Evolutionary conservation across 192 early-diverging fungal genomes (phyloP), one percentile per base, ranked within the genome.

Genomic region (Coemansia sp.): DNA sequence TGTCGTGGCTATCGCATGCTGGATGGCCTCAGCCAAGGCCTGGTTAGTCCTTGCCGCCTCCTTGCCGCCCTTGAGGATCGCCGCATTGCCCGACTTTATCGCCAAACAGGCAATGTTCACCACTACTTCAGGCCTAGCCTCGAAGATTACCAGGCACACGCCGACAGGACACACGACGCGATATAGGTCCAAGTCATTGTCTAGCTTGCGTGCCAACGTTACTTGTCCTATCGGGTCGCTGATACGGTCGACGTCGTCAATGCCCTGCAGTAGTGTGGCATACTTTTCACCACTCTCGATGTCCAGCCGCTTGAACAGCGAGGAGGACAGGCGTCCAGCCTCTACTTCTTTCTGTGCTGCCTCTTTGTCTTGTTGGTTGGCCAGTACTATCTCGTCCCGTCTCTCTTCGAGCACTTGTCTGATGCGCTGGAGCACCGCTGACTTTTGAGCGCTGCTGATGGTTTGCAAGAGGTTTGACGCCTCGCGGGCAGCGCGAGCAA

Each of bases 51-150:
- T 81, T 14, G 82, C 75, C 8, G 95, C 95, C 73, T 97, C 95
- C 81, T 94, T 95, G 43, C 96, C 96, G 53, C 98, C 96, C 87
- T 98, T 99, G 62, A 99, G 85, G 46, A 99, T 96, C 6, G 95
- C 98, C 4, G 98, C 95, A 78, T 99, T 99, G 44, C 91, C 92
- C 30, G 96, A 97, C 77, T 99, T 99, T 74, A 99, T 88, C 5
- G 96, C 93, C 72, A 99, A 82, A 10, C 91, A 90, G 1, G 95
- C 92, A 67, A 99, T 98, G 67, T 99, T 96, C 13, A 97, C 98
- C 30, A 98, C 95, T 2, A 99, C 98, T 79, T 99, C 98, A 30
- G 98, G 98, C 23, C 98, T 89, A 17, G 98, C 95, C 85, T 99
- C 98, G 66, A 99, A 99, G 55, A 99, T 99, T 49, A 96, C 95